phyloP scores from a whole-genome alignment of 2,329 filamentous ascomycete species.

The Salinomyces thailandicus region DNA sequence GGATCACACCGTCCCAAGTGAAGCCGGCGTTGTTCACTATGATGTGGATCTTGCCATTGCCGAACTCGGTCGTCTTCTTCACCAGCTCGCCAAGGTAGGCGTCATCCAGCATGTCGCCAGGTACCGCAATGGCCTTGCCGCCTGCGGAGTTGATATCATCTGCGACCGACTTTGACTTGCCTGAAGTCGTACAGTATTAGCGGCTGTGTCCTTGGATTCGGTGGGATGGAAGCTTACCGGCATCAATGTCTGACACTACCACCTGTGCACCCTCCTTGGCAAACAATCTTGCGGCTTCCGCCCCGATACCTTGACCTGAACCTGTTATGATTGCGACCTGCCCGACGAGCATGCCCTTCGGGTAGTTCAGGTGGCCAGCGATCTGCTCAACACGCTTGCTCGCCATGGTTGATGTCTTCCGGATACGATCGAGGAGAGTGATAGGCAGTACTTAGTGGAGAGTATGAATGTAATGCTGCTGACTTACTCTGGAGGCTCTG shows the following conservation, averaged over 20 bases:
- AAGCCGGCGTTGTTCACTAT: constrained; percentile 88
- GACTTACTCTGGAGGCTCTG: neutral
- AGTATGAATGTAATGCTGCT: neutral
- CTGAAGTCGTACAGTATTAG: constrained; percentile 29
- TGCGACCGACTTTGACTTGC: constrained; percentile 58
- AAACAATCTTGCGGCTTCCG: constrained; percentile 70
- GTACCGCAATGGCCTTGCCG: constrained; percentile 59
- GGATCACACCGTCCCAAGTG: constrained; percentile 87
- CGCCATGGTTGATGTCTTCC: constrained; percentile 15
- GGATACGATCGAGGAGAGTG: neutral
- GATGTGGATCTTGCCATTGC: constrained; percentile 77
- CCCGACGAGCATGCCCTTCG: constrained; percentile 64
- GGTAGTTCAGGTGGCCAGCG: constrained; percentile 69
- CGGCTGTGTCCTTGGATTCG: neutral
- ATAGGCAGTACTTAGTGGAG: neutral
- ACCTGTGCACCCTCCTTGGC: constrained; percentile 79
- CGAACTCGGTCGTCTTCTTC: constrained; percentile 65
- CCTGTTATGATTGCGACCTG: constrained; percentile 85
- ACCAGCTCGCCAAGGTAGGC: constrained; percentile 64
- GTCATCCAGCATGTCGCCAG: constrained; percentile 65
- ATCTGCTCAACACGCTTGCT: constrained; percentile 51
- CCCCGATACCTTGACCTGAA: constrained; percentile 77
- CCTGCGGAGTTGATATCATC: constrained; percentile 57
- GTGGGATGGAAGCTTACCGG: constrained; percentile 35
- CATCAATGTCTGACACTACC: constrained; percentile 73